Evolutionary conservation across 2,329 filamentous ascomycete genomes (phyloP).

Genomic region (Colletotrichum eremochloae): DNA sequence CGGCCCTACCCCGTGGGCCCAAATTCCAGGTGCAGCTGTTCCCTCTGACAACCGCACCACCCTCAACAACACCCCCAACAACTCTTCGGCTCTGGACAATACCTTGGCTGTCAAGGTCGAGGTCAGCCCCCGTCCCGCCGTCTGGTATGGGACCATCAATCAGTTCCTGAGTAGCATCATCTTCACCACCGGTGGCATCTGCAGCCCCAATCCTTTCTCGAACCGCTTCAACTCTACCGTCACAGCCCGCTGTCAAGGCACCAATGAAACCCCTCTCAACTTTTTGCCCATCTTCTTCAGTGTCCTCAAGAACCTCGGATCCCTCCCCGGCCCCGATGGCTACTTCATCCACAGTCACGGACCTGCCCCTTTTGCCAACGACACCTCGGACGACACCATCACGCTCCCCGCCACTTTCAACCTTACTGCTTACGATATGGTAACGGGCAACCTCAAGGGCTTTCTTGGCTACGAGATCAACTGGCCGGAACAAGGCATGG

Average conservation of each 20-base stretch:
- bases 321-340: slow-evolving; percentile 25
- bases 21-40: not conserved
- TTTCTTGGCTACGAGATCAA: slow-evolving; percentile 38
- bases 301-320: slow-evolving; percentile 41
- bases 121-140: slow-evolving; percentile 30
- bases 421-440: slow-evolving; percentile 31
- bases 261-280: slow-evolving; percentile 32
- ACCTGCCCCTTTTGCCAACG: slow-evolving; percentile 34
- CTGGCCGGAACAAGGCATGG: slow-evolving; percentile 19
- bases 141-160: slow-evolving; percentile 37
- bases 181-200: slow-evolving; percentile 29
- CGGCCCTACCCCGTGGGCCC: slow-evolving; percentile 39
- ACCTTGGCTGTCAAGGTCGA: slow-evolving; percentile 25
- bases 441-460: slow-evolving; percentile 29
- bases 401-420: slow-evolving; percentile 33
- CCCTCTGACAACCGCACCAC: slow-evolving; percentile 15
- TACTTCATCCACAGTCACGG: slow-evolving; percentile 29
- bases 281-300: slow-evolving; percentile 38
- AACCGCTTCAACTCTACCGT: slow-evolving; percentile 39
- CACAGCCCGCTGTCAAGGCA: slow-evolving; percentile 35
- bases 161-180: slow-evolving; percentile 38
- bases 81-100: slow-evolving; percentile 1
- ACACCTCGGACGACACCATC: slow-evolving; percentile 39
- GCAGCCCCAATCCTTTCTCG: slow-evolving; percentile 34
- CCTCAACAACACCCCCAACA: slow-evolving; percentile 1